Evolutionary conservation across 371 early-diverging fungal species (phyloP).

Genomic region (Phascolomyces articulosus): DNA sequence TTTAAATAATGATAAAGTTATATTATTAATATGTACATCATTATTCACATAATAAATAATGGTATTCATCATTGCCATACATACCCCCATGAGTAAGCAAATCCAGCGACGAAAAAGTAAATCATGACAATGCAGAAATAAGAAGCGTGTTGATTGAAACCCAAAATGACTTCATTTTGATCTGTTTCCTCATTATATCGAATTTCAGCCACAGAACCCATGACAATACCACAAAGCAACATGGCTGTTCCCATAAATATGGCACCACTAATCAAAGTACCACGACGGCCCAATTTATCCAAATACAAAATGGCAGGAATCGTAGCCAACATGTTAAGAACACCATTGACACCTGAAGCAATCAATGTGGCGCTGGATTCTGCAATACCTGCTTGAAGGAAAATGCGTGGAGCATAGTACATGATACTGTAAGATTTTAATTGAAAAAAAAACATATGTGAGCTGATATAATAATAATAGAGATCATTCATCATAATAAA

Average conservation of each 20-base stretch:
- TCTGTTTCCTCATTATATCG: constrained; percentile 5
- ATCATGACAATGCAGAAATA: constrained; percentile 55
- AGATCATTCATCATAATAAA: too few species aligned
- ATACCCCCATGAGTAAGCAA: constrained; percentile 52
- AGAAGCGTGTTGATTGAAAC: constrained; percentile 36
- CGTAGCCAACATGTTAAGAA: constrained; percentile 71
- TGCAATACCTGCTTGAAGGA: constrained; percentile 67
- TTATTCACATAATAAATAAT: too few species aligned
- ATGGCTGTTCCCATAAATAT: constrained; percentile 42
- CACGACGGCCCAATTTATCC: constrained; percentile 50
- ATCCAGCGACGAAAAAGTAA: constrained; percentile 52
- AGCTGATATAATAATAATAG: too few species aligned
- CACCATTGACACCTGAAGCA: constrained; percentile 80
- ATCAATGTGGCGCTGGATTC: constrained; percentile 53
- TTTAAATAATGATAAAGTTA: background rate
- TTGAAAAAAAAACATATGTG: too few species aligned
- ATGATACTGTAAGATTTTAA: too few species aligned
- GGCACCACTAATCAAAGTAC: constrained; percentile 48
- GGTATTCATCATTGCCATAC: too few species aligned
- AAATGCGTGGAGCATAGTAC: constrained; percentile 69
- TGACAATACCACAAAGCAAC: constrained; percentile 49
- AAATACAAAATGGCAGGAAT: constrained; percentile 73
- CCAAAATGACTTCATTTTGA: constrained; percentile 28
- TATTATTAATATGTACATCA: too few species aligned
- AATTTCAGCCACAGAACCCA: constrained; percentile 31